Conservation (phyloP, 331 rosid species). For the Malus hybrid region DNA sequence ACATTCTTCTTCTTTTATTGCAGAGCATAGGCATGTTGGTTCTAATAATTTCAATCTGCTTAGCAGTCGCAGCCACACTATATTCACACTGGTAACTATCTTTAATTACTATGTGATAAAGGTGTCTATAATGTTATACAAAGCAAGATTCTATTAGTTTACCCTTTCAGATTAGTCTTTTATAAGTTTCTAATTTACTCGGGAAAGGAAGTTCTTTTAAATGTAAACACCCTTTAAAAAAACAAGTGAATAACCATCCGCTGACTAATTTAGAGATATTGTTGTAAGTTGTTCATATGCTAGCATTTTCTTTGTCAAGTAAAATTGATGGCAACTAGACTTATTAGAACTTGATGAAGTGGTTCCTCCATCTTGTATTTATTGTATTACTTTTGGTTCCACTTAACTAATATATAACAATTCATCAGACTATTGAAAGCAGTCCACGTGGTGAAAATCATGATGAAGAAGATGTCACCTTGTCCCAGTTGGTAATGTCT, state of each 20-base stretch:
- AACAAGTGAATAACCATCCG: not conserved
- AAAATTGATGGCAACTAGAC: not conserved
- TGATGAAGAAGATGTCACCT: conserved; percentile 42
- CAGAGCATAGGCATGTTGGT: conserved; percentile 56
- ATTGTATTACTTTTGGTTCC: not conserved
- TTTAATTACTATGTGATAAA: not conserved
- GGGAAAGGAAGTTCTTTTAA: not conserved
- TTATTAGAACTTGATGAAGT: not conserved
- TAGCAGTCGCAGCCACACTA: conserved; percentile 56
- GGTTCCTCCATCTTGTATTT: not conserved
- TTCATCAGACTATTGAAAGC: conserved; percentile 43
- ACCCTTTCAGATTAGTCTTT: not conserved
- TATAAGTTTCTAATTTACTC: not conserved
- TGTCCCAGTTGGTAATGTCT: conserved; percentile 44
- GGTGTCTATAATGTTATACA: not conserved
- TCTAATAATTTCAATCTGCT: conserved; percentile 51
- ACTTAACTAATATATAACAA: conserved; percentile 4
- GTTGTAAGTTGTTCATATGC: not conserved
- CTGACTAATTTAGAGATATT: not conserved
- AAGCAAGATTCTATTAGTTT: not conserved
- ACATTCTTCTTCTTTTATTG: conserved; percentile 12
- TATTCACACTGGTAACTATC: conserved; percentile 42
- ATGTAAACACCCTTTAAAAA: not conserved
- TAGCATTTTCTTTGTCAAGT: not conserved
- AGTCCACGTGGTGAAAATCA: conserved; percentile 42